phyloP scores from a whole-genome alignment of 208 protist genomes.

The Leptomonas pyrrhocoris region DNA sequence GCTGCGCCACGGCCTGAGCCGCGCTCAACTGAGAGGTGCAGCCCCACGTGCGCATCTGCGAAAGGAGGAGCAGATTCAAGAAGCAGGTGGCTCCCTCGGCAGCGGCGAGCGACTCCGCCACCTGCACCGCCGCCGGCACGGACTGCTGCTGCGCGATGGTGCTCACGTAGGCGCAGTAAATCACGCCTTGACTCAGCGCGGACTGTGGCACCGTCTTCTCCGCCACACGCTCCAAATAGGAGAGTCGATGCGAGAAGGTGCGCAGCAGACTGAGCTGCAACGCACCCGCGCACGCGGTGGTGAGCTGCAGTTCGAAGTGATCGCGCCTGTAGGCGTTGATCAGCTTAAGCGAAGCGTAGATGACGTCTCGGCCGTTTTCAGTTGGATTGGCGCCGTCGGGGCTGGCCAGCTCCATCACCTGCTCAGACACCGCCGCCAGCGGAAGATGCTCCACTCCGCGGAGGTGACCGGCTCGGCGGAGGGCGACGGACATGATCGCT shows the following conservation, averaged over 20 bases:
- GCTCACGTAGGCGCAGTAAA: constrained; percentile 61
- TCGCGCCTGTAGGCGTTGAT: constrained; percentile 33
- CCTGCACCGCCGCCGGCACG: constrained; percentile 18
- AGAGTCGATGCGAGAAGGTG: constrained; percentile 42
- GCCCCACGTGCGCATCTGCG: constrained; percentile 21
- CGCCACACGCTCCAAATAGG: constrained; percentile 60
- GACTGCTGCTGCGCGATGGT: constrained; percentile 43
- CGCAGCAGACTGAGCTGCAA: constrained; percentile 63
- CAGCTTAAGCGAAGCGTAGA: constrained; percentile 51
- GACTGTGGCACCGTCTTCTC: constrained; percentile 44
- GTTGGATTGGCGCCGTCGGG: constrained; percentile 28
- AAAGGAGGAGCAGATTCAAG: constrained; percentile 36
- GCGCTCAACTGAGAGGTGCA: neutral
- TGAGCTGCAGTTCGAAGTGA: constrained; percentile 34
- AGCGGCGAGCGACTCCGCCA: constrained; percentile 28
- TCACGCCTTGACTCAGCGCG: constrained; percentile 29
- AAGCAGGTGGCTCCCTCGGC: constrained; percentile 26
- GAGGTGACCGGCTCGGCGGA: constrained; percentile 42
- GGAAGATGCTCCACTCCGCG: constrained; percentile 45
- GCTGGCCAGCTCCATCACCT: constrained; percentile 42
- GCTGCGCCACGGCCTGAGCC: neutral
- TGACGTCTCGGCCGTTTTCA: constrained; percentile 32
- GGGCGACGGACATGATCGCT: constrained; percentile 52
- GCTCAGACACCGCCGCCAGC: constrained; percentile 70
- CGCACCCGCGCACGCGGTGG: constrained; percentile 41